Conservation (phyloP, 345 rosid species). For the Microcos paniculata region DNA sequence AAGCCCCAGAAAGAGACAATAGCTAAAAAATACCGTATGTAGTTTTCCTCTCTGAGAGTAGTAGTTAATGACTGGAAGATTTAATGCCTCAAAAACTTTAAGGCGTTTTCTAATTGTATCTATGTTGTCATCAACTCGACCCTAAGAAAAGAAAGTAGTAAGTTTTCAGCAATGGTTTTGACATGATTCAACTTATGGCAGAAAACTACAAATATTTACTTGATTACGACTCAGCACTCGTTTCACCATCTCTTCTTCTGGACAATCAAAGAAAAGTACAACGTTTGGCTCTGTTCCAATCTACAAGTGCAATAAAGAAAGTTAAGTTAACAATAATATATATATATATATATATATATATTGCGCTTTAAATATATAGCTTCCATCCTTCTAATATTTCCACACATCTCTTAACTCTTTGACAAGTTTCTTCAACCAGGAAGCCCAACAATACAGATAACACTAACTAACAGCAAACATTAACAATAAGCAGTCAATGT, state of each 20-base stretch:
- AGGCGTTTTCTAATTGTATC: conserved; percentile 68
- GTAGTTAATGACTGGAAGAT: conserved; percentile 73
- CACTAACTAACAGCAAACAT: conserved; percentile 4
- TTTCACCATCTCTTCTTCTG: conserved; percentile 71
- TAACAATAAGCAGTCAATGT: neutral
- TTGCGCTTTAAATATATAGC: neutral
- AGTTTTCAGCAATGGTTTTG: conserved; percentile 10
- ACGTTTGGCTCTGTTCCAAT: conserved; percentile 57
- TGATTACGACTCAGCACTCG: conserved; percentile 72
- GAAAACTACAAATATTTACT: conserved; percentile 36
- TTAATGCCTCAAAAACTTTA: conserved; percentile 50
- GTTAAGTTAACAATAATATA: neutral
- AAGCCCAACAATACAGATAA: conserved; percentile 3
- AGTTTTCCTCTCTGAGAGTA: conserved; percentile 81
- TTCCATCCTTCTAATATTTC: neutral
- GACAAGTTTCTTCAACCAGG: neutral
- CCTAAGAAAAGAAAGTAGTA: conserved; percentile 41
- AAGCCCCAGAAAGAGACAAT: neutral
- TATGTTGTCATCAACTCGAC: conserved; percentile 77
- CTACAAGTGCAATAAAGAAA: conserved; percentile 28
- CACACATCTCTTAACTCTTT: neutral
- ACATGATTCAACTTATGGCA: neutral
- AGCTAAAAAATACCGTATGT: conserved; percentile 37
- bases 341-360: too few relatives aligned
- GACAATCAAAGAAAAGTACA: conserved; percentile 76